Percentiles rank a stretch among this genome's conserved stretches.
These are phyloP conservation scores for Monilinia aucupariae DNA, from an alignment of 2,329 filamentous ascomycete genomes.

Conservation along the genomic window DNA sequence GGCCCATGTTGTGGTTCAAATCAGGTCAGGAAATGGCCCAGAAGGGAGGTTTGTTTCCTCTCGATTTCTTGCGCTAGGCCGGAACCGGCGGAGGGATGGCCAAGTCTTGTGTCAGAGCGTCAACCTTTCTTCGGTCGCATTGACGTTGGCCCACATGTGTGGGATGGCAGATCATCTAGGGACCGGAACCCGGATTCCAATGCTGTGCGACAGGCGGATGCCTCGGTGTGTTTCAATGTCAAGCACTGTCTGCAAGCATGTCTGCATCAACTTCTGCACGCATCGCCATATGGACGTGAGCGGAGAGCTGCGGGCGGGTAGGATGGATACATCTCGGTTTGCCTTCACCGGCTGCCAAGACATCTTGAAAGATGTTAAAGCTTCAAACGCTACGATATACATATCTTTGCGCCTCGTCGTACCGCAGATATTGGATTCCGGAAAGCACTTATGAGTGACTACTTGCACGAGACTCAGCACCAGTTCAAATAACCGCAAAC, in stretches of 20 bases:
- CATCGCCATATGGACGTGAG: background rate
- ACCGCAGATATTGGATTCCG: background rate
- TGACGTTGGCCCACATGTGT: background rate
- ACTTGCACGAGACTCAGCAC: background rate
- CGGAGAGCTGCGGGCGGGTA: too few species aligned
- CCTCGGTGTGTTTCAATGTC: background rate
- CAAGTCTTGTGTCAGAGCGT: background rate
- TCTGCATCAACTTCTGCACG: background rate
- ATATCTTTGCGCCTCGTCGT: background rate
- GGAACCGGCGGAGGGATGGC: background rate
- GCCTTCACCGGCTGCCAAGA: too few species aligned
- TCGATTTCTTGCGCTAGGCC: background rate
- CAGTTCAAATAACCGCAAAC: background rate
- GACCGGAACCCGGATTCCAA: background rate
- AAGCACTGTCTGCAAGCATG: background rate
- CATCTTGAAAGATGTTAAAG: too few species aligned
- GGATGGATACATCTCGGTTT: too few species aligned
- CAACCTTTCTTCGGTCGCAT: background rate
- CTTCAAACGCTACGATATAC: background rate
- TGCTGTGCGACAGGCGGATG: background rate
- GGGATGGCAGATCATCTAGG: background rate
- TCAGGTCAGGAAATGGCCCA: background rate
- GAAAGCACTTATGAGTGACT: background rate
- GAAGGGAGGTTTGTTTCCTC: background rate
- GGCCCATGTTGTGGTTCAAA: background rate